Conservation (phyloP, 83 land plant species). For the Isoetes engelmannii region DNA sequence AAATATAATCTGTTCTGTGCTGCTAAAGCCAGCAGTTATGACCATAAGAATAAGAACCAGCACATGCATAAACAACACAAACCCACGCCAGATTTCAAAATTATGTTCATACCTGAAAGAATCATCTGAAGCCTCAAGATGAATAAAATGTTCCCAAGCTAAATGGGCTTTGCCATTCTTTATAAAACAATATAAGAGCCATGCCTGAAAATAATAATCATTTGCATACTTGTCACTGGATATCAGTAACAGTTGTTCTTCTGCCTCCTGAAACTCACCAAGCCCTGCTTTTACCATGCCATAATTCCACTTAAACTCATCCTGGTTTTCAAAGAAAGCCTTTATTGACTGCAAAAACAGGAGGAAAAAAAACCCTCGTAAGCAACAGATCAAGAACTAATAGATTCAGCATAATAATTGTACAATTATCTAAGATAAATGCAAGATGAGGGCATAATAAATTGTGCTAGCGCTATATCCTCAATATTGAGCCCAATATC, state of each 20-base stretch:
- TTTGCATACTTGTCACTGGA: neutral
- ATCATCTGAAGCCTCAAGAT: constrained; percentile 18
- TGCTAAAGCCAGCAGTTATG: too few relatives aligned
- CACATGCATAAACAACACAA: too few relatives aligned
- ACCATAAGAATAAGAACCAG: too few relatives aligned
- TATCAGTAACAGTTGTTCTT: constrained; percentile 21
- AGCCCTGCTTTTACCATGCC: constrained; percentile 31
- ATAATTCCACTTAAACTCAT: constrained; percentile 39
- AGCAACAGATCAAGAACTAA: too few relatives aligned
- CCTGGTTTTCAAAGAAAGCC: constrained; percentile 24
- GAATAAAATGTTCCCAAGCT: constrained; percentile 28
- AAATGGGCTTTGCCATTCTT: constrained; percentile 24
- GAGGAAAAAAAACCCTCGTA: constrained; percentile 1
- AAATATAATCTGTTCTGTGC: too few relatives aligned
- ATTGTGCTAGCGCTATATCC: too few relatives aligned
- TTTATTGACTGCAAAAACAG: constrained; percentile 29
- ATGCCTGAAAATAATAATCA: constrained; percentile 24
- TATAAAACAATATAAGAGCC: constrained; percentile 24
- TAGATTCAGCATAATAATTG: neutral
- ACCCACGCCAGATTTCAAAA: too few relatives aligned
- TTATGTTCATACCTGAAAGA: constrained; percentile 22
- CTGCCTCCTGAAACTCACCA: constrained; percentile 30
- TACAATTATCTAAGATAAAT: neutral
- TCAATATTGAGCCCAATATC: too few relatives aligned
- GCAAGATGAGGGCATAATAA: neutral